Evolutionary conservation across 331 rosid species (phyloP), one percentile per base, ranked within the genome.

Genomic region (Phaseolus coccineus): DNA sequence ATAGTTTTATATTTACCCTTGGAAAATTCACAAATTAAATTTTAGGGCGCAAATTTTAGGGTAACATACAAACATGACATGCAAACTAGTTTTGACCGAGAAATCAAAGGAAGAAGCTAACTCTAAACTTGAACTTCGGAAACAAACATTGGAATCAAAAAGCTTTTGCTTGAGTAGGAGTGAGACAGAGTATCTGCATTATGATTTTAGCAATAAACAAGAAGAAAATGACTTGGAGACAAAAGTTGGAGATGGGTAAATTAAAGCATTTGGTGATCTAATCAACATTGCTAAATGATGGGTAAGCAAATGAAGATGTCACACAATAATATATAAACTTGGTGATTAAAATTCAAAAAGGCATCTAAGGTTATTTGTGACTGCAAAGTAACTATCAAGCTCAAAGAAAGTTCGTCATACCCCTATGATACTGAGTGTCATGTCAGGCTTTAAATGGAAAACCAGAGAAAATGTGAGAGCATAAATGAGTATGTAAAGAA

Each of bases 21-120:
- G 1, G 13, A 14, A 30, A n/a, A 30, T 5, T 14, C 40, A 28
- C 47, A 61, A 42, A 57, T 65, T 47, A 16, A 33, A 42, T 63
- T 69, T 62, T 33, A 66, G 6, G 37, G 39, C 77, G 59, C 19
- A 69, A 47, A 33, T 33, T 33, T 33, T 33, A 35, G 39, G 39
- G 39, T 6, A 35, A 35, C 39, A 35, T 4, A 4, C 39, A 35
- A 35, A 35, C 5, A 4, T 35, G 39, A 35, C 39, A 35, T 4
- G 39, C 68, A 78, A 71, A 66, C 73, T 66, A 22, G 61, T 55
- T 55, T 55, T 55, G 61, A 55, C 25, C 0, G 13, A 55, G 61
- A 30, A 55, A 19, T 55, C 30, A 55, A 8, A 27, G 30, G 30
- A 55, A 22, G 30, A 52, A 6, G 27, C 58, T 22, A 25, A 56